Percentiles rank a stretch among this genome's conserved stretches.
Evolutionary conservation across 2,329 filamentous ascomycete genomes (phyloP).

Genomic region (Teratosphaeriaceae sp.): DNA sequence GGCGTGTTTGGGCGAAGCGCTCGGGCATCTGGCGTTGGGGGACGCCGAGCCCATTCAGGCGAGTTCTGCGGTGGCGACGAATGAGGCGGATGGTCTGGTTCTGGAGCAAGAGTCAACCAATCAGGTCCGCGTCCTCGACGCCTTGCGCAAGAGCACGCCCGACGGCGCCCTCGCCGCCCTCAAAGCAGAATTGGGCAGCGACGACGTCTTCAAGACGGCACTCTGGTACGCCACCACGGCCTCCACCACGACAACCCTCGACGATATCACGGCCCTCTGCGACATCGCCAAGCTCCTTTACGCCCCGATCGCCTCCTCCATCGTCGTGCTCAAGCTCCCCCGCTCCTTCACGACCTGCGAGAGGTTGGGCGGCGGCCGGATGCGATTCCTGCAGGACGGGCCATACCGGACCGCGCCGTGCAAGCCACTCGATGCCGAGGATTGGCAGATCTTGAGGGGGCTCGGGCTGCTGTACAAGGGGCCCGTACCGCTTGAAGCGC

Average conservation of each 20-base stretch:
- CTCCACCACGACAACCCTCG: conserved; percentile 40
- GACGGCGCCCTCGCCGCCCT: conserved; percentile 52
- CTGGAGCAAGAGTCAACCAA: conserved; percentile 51
- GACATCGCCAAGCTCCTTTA: conserved; percentile 54
- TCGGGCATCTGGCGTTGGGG: conserved; percentile 56
- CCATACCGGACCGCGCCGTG: conserved; percentile 21
- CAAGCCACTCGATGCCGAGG: conserved; percentile 22
- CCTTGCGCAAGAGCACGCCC: conserved; percentile 49
- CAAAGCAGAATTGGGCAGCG: conserved; percentile 45
- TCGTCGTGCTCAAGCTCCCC: conserved; percentile 48
- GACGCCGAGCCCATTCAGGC: conserved; percentile 31
- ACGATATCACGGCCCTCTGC: conserved; percentile 50
- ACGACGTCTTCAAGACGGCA: conserved; percentile 45
- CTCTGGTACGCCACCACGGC: conserved; percentile 52
- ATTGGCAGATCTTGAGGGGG: conserved; percentile 22
- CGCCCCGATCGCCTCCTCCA: conserved; percentile 43
- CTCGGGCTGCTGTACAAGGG: conserved; percentile 26
- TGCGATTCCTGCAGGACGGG: conserved; percentile 26
- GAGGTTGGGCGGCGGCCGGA: conserved; percentile 45
- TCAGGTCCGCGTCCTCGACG: conserved; percentile 46
- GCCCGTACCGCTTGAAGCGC: conserved; percentile 15
- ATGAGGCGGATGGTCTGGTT: conserved; percentile 42
- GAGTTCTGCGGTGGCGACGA: conserved; percentile 24
- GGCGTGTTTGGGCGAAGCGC: conserved; percentile 46
- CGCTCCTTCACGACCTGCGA: conserved; percentile 48